A percentile compares a stretch with the other conserved stretches of the same genome.
phyloP scores from a whole-genome alignment of 2,329 filamentous ascomycete genomes.

The Colletotrichum sansevieriae region DNA sequence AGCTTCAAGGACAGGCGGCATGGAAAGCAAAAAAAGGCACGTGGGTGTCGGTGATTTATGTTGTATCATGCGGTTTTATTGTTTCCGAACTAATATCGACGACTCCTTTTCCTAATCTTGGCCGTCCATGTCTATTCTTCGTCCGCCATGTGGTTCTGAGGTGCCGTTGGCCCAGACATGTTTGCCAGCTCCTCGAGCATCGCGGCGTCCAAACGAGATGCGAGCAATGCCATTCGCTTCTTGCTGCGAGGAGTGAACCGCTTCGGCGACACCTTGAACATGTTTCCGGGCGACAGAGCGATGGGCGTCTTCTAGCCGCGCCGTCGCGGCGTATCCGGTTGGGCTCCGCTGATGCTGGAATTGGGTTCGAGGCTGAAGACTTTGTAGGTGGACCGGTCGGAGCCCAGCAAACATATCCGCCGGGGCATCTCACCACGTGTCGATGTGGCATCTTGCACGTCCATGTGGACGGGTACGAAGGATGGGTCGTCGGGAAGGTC shows the following conservation, averaged over 20 bases:
- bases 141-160: background rate
- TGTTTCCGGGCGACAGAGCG: slow-evolving; percentile 33
- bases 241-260: slow-evolving; percentile 38
- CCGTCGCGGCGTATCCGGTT: slow-evolving; percentile 1
- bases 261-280: slow-evolving; percentile 37
- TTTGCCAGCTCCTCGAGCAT: slow-evolving; percentile 32
- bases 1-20: too few relatives aligned
- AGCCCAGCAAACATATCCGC: slow-evolving; percentile 64
- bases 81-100: background rate
- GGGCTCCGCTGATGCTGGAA: background rate
- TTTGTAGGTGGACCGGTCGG: slow-evolving; percentile 61
- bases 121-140: background rate
- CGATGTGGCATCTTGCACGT: slow-evolving; percentile 60
- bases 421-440: slow-evolving; percentile 61
- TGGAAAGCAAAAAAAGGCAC: too few relatives aligned
- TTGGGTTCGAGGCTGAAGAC: slow-evolving; percentile 56
- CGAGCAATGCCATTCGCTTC: slow-evolving; percentile 28
- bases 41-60: background rate
- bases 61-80: background rate
- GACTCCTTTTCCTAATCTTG: background rate
- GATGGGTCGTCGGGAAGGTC: slow-evolving; percentile 45
- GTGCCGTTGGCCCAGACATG: background rate
- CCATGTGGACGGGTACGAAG: slow-evolving; percentile 63
- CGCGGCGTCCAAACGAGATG: slow-evolving; percentile 1
- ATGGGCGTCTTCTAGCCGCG: slow-evolving; percentile 34